Evolutionary conservation across 768 basidiomycete genomes (phyloP).

Genomic region (Termitomyces heimii): DNA sequence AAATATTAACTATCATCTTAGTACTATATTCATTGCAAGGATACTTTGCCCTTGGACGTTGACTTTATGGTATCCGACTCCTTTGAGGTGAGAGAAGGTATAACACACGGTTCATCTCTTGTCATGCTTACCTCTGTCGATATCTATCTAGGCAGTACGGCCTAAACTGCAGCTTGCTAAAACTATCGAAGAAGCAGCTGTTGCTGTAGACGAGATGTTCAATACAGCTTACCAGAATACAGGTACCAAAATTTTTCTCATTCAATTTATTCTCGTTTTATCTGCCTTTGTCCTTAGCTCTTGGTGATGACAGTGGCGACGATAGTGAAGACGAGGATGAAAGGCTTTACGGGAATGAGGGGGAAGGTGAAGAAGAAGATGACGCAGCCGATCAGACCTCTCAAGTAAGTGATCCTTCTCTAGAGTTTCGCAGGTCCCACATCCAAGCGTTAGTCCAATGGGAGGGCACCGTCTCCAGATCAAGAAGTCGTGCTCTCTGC

Average conservation of each 20-base stretch:
- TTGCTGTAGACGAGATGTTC: conserved; percentile 88
- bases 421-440: neutral
- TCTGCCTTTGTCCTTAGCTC: conserved; percentile 12
- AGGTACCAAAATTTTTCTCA: conserved; percentile 32
- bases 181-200: conserved; percentile 79
- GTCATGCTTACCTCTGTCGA: neutral
- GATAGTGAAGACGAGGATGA: conserved; percentile 66
- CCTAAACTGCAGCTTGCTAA: conserved; percentile 71
- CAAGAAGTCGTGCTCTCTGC: conserved; percentile 64
- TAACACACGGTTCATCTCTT: neutral
- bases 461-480: conserved; percentile 82
- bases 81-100: conserved; percentile 56
- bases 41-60: conserved; percentile 90
- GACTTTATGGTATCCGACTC: conserved; percentile 97
- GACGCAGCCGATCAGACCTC: conserved; percentile 48
- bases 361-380: conserved; percentile 62
- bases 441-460: conserved; percentile 38
- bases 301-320: conserved; percentile 51
- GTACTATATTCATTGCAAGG: conserved; percentile 90
- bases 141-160: conserved; percentile 70
- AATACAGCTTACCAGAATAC: conserved; percentile 56
- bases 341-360: conserved; percentile 38
- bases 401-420: conserved; percentile 34
- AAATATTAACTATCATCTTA: conserved; percentile 16
- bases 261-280: neutral